phyloP scores from a whole-genome alignment of 805 yeast species.

The Pachysolen tannophilus region DNA sequence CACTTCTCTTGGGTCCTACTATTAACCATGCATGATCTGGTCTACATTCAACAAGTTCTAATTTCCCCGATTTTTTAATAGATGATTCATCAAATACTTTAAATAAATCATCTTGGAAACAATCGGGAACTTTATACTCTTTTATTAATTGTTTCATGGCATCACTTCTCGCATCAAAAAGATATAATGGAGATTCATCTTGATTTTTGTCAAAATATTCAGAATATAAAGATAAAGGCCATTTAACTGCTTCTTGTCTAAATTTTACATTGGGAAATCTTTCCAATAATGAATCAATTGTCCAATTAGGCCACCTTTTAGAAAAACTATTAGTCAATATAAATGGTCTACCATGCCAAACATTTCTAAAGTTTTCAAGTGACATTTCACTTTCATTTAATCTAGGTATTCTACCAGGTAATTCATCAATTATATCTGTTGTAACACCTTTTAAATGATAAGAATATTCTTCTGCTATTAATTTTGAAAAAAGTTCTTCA shows the following conservation, averaged over 20 bases:
- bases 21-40: slow-evolving; percentile 95
- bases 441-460: slow-evolving; percentile 13
- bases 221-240: slow-evolving; percentile 59
- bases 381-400: slow-evolving; percentile 36
- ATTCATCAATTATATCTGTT: slow-evolving; percentile 7
- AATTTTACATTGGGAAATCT: slow-evolving; percentile 57
- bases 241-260: slow-evolving; percentile 79
- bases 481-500: slow-evolving; percentile 33
- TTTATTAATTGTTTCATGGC: slow-evolving; percentile 50
- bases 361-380: slow-evolving; percentile 31
- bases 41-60: slow-evolving; percentile 38
- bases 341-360: slow-evolving; percentile 55
- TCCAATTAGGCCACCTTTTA: slow-evolving; percentile 65
- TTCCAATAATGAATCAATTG: slow-evolving; percentile 34
- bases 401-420: slow-evolving; percentile 39
- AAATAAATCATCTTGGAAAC: slow-evolving; percentile 56
- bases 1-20: slow-evolving; percentile 73
- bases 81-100: slow-evolving; percentile 34
- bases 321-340: slow-evolving; percentile 30
- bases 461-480: slow-evolving; percentile 38
- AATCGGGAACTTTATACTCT: slow-evolving; percentile 47
- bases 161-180: slow-evolving; percentile 73
- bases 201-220: slow-evolving; percentile 51
- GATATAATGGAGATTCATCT: slow-evolving; percentile 81
- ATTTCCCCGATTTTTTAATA: slow-evolving; percentile 10